Evolutionary conservation across 2,329 filamentous ascomycete species (phyloP), one percentile per base, ranked within the genome.

Genomic region (Erysiphe neolycopersici): DNA sequence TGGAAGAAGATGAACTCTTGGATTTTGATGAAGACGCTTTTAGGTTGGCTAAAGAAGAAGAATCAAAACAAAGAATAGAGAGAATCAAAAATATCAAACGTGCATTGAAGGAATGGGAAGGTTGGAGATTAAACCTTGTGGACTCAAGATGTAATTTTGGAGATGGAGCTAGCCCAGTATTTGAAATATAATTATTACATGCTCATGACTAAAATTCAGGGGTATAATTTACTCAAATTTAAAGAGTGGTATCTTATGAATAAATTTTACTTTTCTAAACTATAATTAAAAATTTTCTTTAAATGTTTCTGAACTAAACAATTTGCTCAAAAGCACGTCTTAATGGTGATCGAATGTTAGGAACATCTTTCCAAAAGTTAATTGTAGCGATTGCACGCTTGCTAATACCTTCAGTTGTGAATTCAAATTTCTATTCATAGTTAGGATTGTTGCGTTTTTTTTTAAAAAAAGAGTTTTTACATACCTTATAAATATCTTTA

Each of bases 261-360:
- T 26, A 1, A 26, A 8, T 26, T 5, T 38, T 18, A 19, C 36
- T 38, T 38, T 38, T 38, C 11, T 16, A 4, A 16, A 19, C 5
- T 14, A 26, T 14, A 22, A 11, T 19, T n/a, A 17, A 38, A 6
- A 6, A 6, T 16, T 10, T 22, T 22, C 26, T n/a, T 26, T 2
- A 16, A 12, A 26, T 17, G 18, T 9, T 12, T 13, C 13, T 22
- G 26, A 40, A 53, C 69, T 89, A 95, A 64, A 92, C 81, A 56
- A 95, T 71, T 68, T 98, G 85, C 68, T 89, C 73, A 75, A 98
- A 98, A 57, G 89, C 89, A 61, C 84, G 81, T 75, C 95, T 93
- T 65, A 98, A 63, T 52, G 89, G 87, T 44, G 85, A 94, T 63
- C 89, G 83, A 58, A 94, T 70, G 66, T 87, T 85, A 60, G 80